Evolutionary conservation across 805 yeast genomes (phyloP), one percentile per base, ranked within the genome.

Genomic region (Hanseniaspora singularis): DNA sequence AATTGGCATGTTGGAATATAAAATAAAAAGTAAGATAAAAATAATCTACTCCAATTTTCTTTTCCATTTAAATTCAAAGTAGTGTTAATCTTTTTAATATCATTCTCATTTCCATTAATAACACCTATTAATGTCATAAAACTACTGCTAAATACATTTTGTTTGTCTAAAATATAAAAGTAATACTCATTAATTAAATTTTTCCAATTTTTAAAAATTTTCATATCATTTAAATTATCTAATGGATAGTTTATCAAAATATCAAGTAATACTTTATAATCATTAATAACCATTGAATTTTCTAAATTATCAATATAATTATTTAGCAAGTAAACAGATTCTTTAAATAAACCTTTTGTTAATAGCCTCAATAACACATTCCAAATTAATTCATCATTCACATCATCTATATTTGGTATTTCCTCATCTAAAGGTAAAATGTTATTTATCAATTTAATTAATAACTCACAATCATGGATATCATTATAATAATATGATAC

Each of bases 1-100:
- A 73, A 55, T 31, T 67, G 65, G 10, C 56, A 44, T 4, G 76
- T 68, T 54, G 76, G 86, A 62, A 81, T 69, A 55, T 77, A 78
- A 56, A 66, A 83, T 32, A 78, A 61, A 9, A 76, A 57, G n/a
- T 77, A 66, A 7, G 40, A 34, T 28, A 43, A 27, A 22, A 43
- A 43, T 15, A 15, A 6, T 36, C 40, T 38, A 14, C 33, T 38
- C 47, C 47, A 43, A 19, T 27, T 18, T 8, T 26, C 28, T 26
- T 26, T 26, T 26, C 28, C 28, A 26, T 11, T 8, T n/a, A n/a
- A n/a, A n/a, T n/a, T n/a, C n/a, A 26, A 26, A 11, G 11, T 26
- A 26, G 7, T 26, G 7, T 26, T 26, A 7, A 26, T 7, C 10
- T 26, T 26, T 26, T 40, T 40, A 11, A 40, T 30, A 9, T 11